phyloP scores from a whole-genome alignment of 1,284 basidiomycete species.

The Ustilago hordei region DNA sequence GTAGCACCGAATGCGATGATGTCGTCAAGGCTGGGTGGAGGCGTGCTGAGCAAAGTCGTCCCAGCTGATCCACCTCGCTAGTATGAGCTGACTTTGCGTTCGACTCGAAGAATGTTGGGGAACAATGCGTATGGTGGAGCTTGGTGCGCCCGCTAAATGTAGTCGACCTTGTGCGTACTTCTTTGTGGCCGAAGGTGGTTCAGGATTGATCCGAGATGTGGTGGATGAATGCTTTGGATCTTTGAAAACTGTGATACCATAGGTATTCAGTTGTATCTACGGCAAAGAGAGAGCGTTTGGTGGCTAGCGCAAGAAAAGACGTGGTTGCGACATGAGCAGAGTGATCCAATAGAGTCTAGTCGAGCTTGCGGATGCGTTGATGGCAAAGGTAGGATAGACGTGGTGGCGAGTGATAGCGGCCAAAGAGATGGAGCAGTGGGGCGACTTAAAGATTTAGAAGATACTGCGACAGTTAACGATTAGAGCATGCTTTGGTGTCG shows the following conservation, averaged over 20 bases:
- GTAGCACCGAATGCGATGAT: too few relatives aligned
- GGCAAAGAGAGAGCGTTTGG: conserved; percentile 47
- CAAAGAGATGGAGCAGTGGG: conserved; percentile 2
- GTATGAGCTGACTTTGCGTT: too few relatives aligned
- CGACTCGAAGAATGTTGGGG: too few relatives aligned
- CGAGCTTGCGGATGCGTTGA: neutral
- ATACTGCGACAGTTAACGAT: neutral
- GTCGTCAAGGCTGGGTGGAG: too few relatives aligned
- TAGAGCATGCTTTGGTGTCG: neutral
- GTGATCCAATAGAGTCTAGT: neutral
- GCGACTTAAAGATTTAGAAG: neutral
- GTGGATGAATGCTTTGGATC: conserved; percentile 51
- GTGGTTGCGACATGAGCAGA: conserved; percentile 13
- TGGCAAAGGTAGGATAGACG: neutral
- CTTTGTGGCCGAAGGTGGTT: conserved; percentile 25
- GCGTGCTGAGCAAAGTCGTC: too few relatives aligned
- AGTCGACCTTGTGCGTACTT: neutral
- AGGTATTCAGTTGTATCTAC: conserved; percentile 57
- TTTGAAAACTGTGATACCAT: conserved; percentile 54
- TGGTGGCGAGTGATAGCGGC: neutral
- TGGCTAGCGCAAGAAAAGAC: conserved; percentile 5
- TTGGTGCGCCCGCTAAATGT: conserved; percentile 39
- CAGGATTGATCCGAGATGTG: conserved; percentile 52
- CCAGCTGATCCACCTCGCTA: too few relatives aligned
- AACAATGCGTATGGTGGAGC: too few relatives aligned